These are phyloP conservation scores for Xerocomus nothofagi DNA, from an alignment of 1,284 basidiomycete species.

Conservation along the genomic window DNA sequence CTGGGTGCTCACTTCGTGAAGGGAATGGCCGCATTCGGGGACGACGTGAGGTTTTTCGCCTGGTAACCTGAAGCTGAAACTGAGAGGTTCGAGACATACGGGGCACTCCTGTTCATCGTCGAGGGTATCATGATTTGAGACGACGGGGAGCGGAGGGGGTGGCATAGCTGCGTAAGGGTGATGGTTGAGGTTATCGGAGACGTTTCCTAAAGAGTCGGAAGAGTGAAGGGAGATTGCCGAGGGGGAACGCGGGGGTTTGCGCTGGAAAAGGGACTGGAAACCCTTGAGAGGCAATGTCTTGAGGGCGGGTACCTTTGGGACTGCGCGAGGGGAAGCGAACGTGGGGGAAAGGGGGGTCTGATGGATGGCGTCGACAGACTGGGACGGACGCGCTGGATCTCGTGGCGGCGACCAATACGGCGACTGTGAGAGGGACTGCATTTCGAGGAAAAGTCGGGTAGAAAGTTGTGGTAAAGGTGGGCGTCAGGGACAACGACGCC, in stretches of 20 bases:
- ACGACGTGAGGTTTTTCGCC: constrained; percentile 97
- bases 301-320: constrained; percentile 36
- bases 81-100: constrained; percentile 87
- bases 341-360: constrained; percentile 46
- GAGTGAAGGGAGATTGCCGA: constrained; percentile 41
- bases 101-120: constrained; percentile 87
- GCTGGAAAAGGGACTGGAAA: constrained; percentile 41
- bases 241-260: constrained; percentile 30
- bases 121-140: constrained; percentile 57
- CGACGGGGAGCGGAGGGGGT: constrained; percentile 63
- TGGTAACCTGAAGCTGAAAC: constrained; percentile 81
- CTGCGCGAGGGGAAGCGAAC: constrained; percentile 40
- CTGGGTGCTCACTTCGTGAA: constrained; percentile 76
- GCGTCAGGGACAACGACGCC: background rate
- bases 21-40: constrained; percentile 94
- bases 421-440: constrained; percentile 22
- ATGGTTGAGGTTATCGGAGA: constrained; percentile 19
- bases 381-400: constrained; percentile 18
- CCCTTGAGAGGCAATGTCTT: constrained; percentile 29
- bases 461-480: background rate
- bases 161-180: constrained; percentile 54
- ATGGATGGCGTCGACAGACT: constrained; percentile 24
- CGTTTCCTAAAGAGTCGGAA: constrained; percentile 29
- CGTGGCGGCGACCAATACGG: constrained; percentile 22
- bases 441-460: constrained; percentile 16